phyloP scores from a whole-genome alignment of 148 eudicot genomes.

The Pouteria glomerata region DNA sequence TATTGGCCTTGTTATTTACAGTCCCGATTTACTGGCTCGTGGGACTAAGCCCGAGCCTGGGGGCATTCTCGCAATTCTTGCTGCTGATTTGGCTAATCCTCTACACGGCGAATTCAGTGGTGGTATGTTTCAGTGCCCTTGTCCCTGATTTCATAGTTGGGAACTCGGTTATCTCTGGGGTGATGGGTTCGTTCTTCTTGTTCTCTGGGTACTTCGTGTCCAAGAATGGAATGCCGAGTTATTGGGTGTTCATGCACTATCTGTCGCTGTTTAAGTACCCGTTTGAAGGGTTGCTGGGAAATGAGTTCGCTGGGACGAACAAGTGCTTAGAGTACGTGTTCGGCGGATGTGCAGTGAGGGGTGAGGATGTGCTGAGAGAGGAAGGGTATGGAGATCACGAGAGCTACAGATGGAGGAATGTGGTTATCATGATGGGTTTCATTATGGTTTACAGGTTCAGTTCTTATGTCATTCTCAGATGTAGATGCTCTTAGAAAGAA shows the following conservation, averaged over 20 bases:
- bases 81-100: slow-evolving; percentile 82
- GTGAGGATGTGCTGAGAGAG: slow-evolving; percentile 74
- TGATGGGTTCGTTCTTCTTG: slow-evolving; percentile 89
- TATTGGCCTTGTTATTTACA: slow-evolving; percentile 64
- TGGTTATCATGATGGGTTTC: slow-evolving; percentile 66
- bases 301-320: slow-evolving; percentile 65
- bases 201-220: slow-evolving; percentile 96
- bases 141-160: slow-evolving; percentile 95
- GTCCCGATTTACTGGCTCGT: slow-evolving; percentile 88
- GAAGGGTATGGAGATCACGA: slow-evolving; percentile 67
- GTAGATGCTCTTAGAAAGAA: slow-evolving; percentile 67
- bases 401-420: slow-evolving; percentile 80
- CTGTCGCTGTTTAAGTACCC: slow-evolving; percentile 94
- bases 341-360: slow-evolving; percentile 60
- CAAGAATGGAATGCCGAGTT: slow-evolving; percentile 67
- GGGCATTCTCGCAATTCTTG: slow-evolving; percentile 65
- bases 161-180: slow-evolving; percentile 78
- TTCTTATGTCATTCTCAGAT: slow-evolving; percentile 81
- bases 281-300: slow-evolving; percentile 85
- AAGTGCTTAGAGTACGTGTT: slow-evolving; percentile 69
- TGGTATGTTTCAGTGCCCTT: slow-evolving; percentile 87
- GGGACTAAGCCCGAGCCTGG: slow-evolving; percentile 48
- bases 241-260: slow-evolving; percentile 92
- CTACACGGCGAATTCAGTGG: slow-evolving; percentile 93
- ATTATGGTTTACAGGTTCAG: slow-evolving; percentile 79